phyloP scores from a whole-genome alignment of 441 rosid species.

The Euphorbia celastroides region DNA sequence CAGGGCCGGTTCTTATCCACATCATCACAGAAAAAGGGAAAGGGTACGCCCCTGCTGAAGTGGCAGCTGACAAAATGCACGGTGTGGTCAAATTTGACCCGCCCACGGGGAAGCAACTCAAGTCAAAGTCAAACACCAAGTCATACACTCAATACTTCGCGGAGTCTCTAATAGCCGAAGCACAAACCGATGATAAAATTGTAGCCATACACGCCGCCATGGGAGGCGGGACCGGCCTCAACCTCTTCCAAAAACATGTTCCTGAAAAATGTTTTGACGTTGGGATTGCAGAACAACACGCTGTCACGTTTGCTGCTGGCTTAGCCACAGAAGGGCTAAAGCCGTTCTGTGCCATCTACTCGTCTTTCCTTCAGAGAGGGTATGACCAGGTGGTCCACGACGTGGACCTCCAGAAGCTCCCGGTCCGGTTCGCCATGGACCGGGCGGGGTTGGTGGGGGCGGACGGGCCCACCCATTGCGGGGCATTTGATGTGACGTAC shows the following conservation, averaged over 20 bases:
- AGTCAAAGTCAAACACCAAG: slow-evolving; percentile 9
- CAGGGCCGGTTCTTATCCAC: slow-evolving; percentile 20
- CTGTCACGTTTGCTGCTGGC: slow-evolving; percentile 24
- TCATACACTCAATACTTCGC: slow-evolving; percentile 21
- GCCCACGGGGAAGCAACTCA: slow-evolving; percentile 13
- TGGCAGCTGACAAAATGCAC: slow-evolving; percentile 20
- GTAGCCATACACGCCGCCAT: slow-evolving; percentile 20
- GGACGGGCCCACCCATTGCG: slow-evolving; percentile 21
- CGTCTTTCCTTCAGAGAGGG: slow-evolving; percentile 21
- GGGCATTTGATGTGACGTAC: too few relatives aligned
- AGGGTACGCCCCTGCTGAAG: slow-evolving; percentile 19
- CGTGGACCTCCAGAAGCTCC: slow-evolving; percentile 22
- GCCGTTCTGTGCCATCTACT: slow-evolving; percentile 21
- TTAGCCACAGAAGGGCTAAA: slow-evolving; percentile 19
- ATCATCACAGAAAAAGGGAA: slow-evolving; percentile 20
- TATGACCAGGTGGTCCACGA: slow-evolving; percentile 24
- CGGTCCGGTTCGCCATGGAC: slow-evolving; percentile 18
- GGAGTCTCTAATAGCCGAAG: slow-evolving; percentile 22
- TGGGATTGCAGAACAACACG: slow-evolving; percentile 21
- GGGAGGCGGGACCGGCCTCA: slow-evolving; percentile 22
- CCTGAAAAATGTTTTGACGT: slow-evolving; percentile 19
- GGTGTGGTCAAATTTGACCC: slow-evolving; percentile 22
- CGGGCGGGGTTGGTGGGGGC: slow-evolving; percentile 18
- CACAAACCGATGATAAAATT: slow-evolving; percentile 12
- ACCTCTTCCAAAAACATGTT: slow-evolving; percentile 11